These are phyloP conservation scores for Linderina pennispora DNA, from an alignment of 192 early-diverging fungal genomes.

Conservation along the genomic window DNA sequence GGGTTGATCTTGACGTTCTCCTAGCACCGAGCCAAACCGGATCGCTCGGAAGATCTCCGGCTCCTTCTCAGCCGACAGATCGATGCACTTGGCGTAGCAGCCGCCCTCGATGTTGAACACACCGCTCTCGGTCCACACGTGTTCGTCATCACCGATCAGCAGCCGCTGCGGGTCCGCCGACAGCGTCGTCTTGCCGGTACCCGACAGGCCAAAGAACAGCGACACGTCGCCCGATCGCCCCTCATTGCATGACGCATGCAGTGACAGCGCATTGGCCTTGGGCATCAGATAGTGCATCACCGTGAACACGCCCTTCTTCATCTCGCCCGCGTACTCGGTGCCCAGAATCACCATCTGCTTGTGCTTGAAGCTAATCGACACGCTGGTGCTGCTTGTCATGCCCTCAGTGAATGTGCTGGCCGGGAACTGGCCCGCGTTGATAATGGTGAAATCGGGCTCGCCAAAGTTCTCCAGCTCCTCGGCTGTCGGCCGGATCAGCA, in stretches of 20 bases:
- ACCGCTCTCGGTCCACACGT: conserved; percentile 95
- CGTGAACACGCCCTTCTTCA: conserved; percentile 99
- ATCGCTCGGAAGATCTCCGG: conserved; percentile 98
- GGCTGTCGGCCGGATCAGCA: conserved; percentile 92
- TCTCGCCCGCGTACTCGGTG: conserved; percentile 98
- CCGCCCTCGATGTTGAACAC: conserved; percentile 99
- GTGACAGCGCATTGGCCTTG: conserved; percentile 55
- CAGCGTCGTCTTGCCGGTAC: conserved; percentile 97
- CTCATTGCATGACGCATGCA: conserved; percentile 88
- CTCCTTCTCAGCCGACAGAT: conserved; percentile 93
- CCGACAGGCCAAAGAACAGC: conserved; percentile 96
- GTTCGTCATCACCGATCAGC: conserved; percentile 98
- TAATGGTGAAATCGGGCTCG: conserved; percentile 95
- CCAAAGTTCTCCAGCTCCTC: conserved; percentile 90
- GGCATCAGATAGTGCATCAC: conserved; percentile 99
- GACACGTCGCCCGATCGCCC: conserved; percentile 85
- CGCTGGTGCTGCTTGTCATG: conserved; percentile 87
- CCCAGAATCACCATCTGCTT: conserved; percentile 97
- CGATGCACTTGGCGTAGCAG: conserved; percentile 97
- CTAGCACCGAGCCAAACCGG: conserved; percentile 83
- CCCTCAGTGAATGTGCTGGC: conserved; percentile 62
- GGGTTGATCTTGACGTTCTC: conserved; percentile 83
- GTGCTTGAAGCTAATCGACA: conserved; percentile 89
- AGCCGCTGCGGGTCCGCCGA: conserved; percentile 88
- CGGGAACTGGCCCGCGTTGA: conserved; percentile 81